Percentiles rank a stretch among this genome's conserved stretches.
Evolutionary conservation across 345 rosid species (phyloP).

Genomic region (Diplotaxis tenuifolia): DNA sequence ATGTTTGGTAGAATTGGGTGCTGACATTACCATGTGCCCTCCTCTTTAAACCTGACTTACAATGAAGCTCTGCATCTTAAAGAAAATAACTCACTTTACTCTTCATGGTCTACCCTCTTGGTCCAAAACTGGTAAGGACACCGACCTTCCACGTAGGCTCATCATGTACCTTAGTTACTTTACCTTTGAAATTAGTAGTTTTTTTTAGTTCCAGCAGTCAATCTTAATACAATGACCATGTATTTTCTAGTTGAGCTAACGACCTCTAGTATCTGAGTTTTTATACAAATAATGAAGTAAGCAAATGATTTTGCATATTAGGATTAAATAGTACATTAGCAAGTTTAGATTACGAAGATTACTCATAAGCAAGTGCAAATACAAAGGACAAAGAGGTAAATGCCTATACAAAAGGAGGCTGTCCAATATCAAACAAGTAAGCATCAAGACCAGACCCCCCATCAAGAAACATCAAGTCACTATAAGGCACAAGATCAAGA

Average conservation of each 20-base stretch:
- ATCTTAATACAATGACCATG: no score
- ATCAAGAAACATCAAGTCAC: constrained; percentile 46
- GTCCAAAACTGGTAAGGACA: constrained; percentile 30
- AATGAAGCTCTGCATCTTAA: constrained; percentile 16
- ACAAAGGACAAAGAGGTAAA: constrained; percentile 10
- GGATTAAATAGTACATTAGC: constrained; percentile 21
- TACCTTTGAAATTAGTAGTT: constrained; percentile 1
- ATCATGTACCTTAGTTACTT: constrained; percentile 19
- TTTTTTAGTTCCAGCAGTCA: no score
- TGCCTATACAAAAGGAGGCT: constrained; percentile 37
- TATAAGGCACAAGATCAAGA: constrained; percentile 40
- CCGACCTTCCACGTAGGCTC: constrained; percentile 27
- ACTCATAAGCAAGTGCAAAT: constrained; percentile 18
- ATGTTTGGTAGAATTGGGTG: constrained; percentile 39
- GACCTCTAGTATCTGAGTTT: no score
- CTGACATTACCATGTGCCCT: constrained; percentile 39
- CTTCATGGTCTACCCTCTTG: constrained; percentile 31
- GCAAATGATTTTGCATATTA: constrained; percentile 17
- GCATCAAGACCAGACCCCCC: constrained; percentile 45
- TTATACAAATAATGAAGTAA: constrained; percentile 15
- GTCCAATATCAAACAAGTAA: constrained; percentile 37
- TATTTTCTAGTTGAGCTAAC: no score
- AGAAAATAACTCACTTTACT: constrained; percentile 15
- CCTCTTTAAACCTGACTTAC: constrained; percentile 23
- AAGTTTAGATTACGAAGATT: background rate